Base-by-base conservation (phyloP, 2,329 filamentous ascomycete genomes). In the Cercospora sp. region DNA sequence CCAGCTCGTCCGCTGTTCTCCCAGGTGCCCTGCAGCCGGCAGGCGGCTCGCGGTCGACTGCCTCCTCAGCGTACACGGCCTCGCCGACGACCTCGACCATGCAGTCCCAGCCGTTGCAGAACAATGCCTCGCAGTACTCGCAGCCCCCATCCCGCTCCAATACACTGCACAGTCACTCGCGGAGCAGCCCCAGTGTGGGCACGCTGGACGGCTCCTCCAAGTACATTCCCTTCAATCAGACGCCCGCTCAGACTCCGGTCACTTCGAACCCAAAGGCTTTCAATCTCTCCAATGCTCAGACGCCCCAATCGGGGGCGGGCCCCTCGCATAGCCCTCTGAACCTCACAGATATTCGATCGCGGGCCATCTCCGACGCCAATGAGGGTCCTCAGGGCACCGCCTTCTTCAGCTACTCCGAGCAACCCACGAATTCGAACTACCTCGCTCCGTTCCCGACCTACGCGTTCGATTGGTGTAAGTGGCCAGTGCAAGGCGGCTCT, bases 401-500 rank as follows among this genome's bases (percentile, higher is more conserved):
- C 13, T 80, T 80, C 62, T 90, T 90, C 77, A 91, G 93, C 76
- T 84, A 88, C 62, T 87, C 88, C 71, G 87, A 88, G 77, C 79
- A 88, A 70, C 90, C 78, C 80, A 91, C 78, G 5, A 96, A 94
- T 71, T 97, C 93, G 84, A 97, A 94, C 79, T 97, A 97, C 78
- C 82, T 97, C 71, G 93, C 94, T 4, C 94, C 94, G 0, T 99
- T 95, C 93, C 91, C 93, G 13, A 90, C 97, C 65, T 99, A 98
- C 79, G 94, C 95, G 12, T 94, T 97, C 76, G 95, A 99, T 82
- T 99, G 95, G 95, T 99, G 95, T 84, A 99, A 99, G 81, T 99
- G 95, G 94, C 89, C 91, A 16, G 89, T 94, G 2, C 88, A 93
- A 49, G 83, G 83, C 40, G 79, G 89, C 73, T 90, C 92, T 70